These are phyloP conservation scores for Silybum marianum DNA, from an alignment of 129 eudicot genomes.

Conservation along the genomic window DNA sequence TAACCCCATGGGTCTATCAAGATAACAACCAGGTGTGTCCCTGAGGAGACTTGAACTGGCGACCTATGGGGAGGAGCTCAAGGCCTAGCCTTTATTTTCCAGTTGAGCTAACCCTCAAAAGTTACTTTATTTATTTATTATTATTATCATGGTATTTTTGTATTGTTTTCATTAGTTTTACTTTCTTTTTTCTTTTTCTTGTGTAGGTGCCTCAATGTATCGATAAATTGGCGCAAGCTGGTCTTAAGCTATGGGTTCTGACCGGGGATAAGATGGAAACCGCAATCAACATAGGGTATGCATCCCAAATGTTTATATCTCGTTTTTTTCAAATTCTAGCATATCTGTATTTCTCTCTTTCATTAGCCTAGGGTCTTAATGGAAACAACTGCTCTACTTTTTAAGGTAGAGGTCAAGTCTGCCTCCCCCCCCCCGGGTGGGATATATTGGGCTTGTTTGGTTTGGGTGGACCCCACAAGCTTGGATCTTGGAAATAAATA, in stretches of 20 bases:
- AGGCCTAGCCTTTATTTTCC: neutral
- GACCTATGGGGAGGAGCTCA: neutral
- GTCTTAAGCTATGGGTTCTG: slow-evolving; percentile 97
- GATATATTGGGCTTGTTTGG: too few species aligned
- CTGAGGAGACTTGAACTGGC: neutral
- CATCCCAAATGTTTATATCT: neutral
- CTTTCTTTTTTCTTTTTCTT: neutral
- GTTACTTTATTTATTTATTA: neutral
- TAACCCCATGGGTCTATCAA: neutral
- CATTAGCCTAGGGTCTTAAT: too few species aligned
- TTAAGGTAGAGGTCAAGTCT: too few species aligned
- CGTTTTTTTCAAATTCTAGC: too few species aligned
- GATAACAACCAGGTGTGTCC: neutral
- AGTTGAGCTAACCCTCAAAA: neutral
- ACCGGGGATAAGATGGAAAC: slow-evolving; percentile 99
- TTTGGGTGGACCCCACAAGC: neutral
- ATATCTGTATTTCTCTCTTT: too few species aligned
- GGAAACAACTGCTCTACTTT: too few species aligned
- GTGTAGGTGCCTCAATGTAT: slow-evolving; percentile 95
- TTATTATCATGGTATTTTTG: neutral
- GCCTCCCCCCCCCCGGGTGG: too few species aligned
- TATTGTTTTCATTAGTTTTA: slow-evolving; percentile 8
- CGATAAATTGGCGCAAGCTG: slow-evolving; percentile 98
- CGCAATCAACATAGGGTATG: slow-evolving; percentile 97
- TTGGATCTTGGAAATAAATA: neutral